Evolutionary conservation across 495 filamentous ascomycete species (phyloP), one percentile per base, ranked within the genome.

Genomic region (Viridothelium virens): DNA sequence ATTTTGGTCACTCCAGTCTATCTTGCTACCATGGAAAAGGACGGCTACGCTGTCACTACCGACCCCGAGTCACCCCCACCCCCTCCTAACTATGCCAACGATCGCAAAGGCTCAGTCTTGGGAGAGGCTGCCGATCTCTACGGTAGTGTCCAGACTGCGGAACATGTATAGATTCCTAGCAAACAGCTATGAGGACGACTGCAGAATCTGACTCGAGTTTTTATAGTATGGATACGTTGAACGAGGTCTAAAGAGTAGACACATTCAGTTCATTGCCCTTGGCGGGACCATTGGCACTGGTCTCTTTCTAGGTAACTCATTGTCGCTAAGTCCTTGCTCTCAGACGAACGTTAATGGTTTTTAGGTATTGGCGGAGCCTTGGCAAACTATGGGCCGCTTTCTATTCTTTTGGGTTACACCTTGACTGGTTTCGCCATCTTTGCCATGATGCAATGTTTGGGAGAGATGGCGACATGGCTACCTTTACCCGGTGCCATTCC

Each of bases 341-440:
- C 9, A 16, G 5, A 14, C 48, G 16, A 14, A 5, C 18, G 18
- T 16, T 25, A 25, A 53, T 18, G 12, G 68, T 83, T 85, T 18
- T 83, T 90, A 14, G 74, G 62, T 37, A 70, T 62, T 64, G 70
- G 69, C 2, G 56, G 39, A 14, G 66, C 62, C 7, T 53, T 65
- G 11, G 39, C 67, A 12, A 56, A 36, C 2, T 63, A 62, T 38
- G 75, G 76, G 18, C 92, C 92, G 38, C 91, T 79, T 14, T 79
- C 88, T 62, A 83, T 90, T 38, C 76, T 91, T 41, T 88, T 91
- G 69, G 87, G 87, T 0, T 87, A 87, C 70, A 75, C 80, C 3
- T 70, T 85, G 56, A 82, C 87, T 63, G 86, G 86, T 2, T 74
- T 86, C 34, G 64, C 87, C 6, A 83, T 87, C 31, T 88, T 80